Conservation (phyloP, 345 rosid genomes). For the Noccaea caerulescens region DNA sequence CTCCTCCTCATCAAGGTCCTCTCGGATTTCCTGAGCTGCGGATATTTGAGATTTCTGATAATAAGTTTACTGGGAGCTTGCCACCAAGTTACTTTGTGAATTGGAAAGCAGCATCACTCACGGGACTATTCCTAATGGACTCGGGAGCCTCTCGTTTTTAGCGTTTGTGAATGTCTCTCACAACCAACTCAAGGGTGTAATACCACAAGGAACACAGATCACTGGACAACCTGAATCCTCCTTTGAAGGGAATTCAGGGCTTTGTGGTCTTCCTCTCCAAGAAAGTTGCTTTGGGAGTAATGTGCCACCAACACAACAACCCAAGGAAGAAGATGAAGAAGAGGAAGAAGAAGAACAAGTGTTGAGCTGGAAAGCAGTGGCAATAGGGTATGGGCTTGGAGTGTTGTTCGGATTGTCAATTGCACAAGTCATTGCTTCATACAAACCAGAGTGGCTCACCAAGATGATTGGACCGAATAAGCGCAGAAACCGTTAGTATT, state of each 20-base stretch:
- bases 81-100: conserved; percentile 17
- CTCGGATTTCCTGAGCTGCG: conserved; percentile 7
- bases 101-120: conserved; percentile 17
- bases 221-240: conserved; percentile 3
- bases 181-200: conserved; percentile 10
- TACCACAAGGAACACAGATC: conserved; percentile 20
- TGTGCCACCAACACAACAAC: neutral
- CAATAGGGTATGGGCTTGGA: conserved; percentile 22
- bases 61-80: conserved; percentile 26
- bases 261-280: conserved; percentile 17
- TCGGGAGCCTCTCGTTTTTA: neutral
- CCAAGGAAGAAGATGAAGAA: neutral
- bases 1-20: conserved; percentile 29
- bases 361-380: conserved; percentile 25
- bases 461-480: neutral
- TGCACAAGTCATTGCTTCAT: conserved; percentile 9
- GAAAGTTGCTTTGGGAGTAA: neutral
- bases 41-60: conserved; percentile 15
- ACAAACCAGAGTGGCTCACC: conserved; percentile 19
- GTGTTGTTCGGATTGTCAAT: conserved; percentile 7
- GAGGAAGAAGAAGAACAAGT: conserved; percentile 1
- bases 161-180: neutral
- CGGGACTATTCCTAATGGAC: neutral
- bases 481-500: neutral
- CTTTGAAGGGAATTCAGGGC: conserved; percentile 9